Base-by-base conservation (phyloP, 2,329 filamentous ascomycete genomes). In the Neobulgaria alba region DNA sequence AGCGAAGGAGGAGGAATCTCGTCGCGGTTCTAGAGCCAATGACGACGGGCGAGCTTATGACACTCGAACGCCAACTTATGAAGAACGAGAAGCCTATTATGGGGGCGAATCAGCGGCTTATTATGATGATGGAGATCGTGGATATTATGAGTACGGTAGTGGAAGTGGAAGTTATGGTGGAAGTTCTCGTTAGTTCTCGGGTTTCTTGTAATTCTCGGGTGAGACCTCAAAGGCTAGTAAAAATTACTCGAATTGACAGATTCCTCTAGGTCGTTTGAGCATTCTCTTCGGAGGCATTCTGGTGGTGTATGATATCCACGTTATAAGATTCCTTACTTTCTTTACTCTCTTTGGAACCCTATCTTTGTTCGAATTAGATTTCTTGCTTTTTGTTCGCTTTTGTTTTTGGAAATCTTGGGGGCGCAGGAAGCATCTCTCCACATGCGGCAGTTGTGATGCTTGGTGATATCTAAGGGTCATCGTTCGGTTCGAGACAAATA, bases 1-100 rank as follows among this genome's bases (percentile, higher is more conserved):
- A 45, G 60, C 54, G 19, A 66, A 64, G 46, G 67, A 71, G 47
- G 62, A 64, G 43, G 63, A 56, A 37, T 69, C 65, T 4, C 57
- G 61, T 34, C 55, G 57, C 30, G 65, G 60, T 20, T 64, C 64
- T 14, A 38, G 47, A 31, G 40, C 45, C 17, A 49, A 53, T 12
- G 50, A 53, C 16, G 53, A 53, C 4, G 40, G 47, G 21, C 51
- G 53, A 29, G 41, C 41, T 17, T 52, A 56, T 38, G 46, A 45
- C 16, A 45, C 48, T 9, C 42, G 45, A 31, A 44, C 48, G 16
- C 43, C 41, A 9, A 23, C 36, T n/a, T 53, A 51, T 30, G 47
- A 53, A 4, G 50, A 55, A 10, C 38, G 44, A 36, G 53, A 55
- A 38, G 45, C 38, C 12, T 54, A 57, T 38, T 57, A 55, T 31